Evolutionary conservation across 129 eudicot genomes (phyloP).

Genomic region (Heracleum sosnowskyi): DNA sequence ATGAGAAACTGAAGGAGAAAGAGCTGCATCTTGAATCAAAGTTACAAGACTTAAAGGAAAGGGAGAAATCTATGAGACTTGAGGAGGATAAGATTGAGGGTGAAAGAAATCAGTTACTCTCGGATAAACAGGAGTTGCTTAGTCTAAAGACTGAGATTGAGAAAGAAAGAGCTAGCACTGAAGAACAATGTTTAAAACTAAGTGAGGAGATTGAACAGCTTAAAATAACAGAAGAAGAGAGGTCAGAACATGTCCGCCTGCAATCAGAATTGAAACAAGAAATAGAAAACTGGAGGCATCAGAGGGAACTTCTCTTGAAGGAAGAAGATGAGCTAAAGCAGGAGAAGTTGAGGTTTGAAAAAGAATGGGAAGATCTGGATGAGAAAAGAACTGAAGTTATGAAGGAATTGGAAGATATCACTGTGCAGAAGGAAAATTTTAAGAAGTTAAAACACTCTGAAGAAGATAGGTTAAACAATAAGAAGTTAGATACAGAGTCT

Average conservation of each 20-base stretch:
- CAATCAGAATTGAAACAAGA: slow-evolving; percentile 76
- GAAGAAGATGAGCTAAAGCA: slow-evolving; percentile 73
- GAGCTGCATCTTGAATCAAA: slow-evolving; percentile 57
- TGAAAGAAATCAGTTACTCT: slow-evolving; percentile 50
- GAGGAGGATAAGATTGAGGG: slow-evolving; percentile 69
- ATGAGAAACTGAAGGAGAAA: slow-evolving; percentile 70
- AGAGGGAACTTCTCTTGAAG: slow-evolving; percentile 54
- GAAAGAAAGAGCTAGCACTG: slow-evolving; percentile 41
- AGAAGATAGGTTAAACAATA: slow-evolving; percentile 60
- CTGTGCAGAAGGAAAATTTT: slow-evolving; percentile 41
- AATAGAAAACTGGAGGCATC: slow-evolving; percentile 55
- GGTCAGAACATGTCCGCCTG: slow-evolving; percentile 51
- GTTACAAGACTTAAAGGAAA: slow-evolving; percentile 65
- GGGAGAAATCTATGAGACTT: slow-evolving; percentile 53
- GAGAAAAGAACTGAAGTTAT: slow-evolving; percentile 55
- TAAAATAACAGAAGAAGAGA: slow-evolving; percentile 74
- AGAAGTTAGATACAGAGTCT: slow-evolving; percentile 49
- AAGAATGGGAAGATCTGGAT: slow-evolving; percentile 96
- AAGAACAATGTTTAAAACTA: slow-evolving; percentile 38
- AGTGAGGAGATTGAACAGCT: slow-evolving; percentile 59
- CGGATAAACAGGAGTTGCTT: slow-evolving; percentile 55
- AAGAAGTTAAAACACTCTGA: slow-evolving; percentile 56
- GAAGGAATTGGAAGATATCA: slow-evolving; percentile 44
- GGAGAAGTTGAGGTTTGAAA: slow-evolving; percentile 78
- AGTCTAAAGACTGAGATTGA: slow-evolving; percentile 68